Conservation (phyloP, 78 protist genomes). For the Protostelium mycophagum region DNA sequence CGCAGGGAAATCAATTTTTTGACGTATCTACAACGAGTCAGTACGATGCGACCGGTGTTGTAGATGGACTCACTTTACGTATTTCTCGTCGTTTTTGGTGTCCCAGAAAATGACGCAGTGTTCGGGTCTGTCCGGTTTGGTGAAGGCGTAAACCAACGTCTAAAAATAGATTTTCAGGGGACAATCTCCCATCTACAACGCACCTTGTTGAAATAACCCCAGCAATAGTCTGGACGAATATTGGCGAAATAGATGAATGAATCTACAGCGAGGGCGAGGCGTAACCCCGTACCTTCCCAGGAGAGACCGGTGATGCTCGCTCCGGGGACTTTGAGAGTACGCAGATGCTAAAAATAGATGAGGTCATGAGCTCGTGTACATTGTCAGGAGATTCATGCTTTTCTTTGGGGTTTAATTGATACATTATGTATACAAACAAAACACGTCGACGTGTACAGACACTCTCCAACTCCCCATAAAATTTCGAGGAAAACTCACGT, state of each 20-base stretch:
- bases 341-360: conserved; percentile 35
- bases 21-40: conserved; percentile 10
- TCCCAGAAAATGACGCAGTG: conserved; percentile 69
- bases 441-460: too few species aligned
- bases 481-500: not conserved
- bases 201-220: conserved; percentile 19
- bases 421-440: too few species aligned
- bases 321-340: conserved; percentile 60
- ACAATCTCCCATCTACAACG: not conserved
- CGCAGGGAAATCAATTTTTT: conserved; percentile 27
- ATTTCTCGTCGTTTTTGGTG: conserved; percentile 24
- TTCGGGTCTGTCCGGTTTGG: conserved; percentile 46
- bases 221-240: conserved; percentile 69
- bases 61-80: conserved; percentile 16
- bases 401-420: too few species aligned
- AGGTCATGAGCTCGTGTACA: too few species aligned
- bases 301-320: conserved; percentile 18
- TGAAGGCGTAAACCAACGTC: conserved; percentile 72
- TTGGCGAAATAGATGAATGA: conserved; percentile 80
- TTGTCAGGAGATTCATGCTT: too few species aligned
- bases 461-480: not conserved
- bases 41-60: not conserved
- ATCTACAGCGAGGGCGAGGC: conserved; percentile 81
- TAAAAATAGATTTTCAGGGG: conserved; percentile 29
- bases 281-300: conserved; percentile 72